Percentiles rank a stretch among this genome's conserved stretches.
Conservation (phyloP, 768 basidiomycete genomes). For the Pisolithus microcarpus region DNA sequence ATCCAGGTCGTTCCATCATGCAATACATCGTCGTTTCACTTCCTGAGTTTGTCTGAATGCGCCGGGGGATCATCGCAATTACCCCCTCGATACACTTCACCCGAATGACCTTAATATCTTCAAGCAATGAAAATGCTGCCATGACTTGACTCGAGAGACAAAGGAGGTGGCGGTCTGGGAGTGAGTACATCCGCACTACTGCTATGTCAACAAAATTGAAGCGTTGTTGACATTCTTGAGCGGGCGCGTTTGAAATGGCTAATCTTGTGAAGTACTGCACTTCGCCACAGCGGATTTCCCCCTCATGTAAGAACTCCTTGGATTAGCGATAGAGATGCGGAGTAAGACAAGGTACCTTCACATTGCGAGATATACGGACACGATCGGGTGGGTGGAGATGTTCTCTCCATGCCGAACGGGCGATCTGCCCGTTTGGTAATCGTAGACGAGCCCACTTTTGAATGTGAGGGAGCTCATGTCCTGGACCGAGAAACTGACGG, state of each 20-base stretch:
- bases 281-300: constrained; percentile 1
- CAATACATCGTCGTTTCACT: neutral
- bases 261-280: constrained; percentile 11
- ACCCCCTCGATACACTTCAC: neutral
- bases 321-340: neutral
- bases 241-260: neutral
- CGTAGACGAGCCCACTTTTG: constrained; percentile 27
- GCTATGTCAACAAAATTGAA: neutral
- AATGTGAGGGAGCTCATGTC: neutral
- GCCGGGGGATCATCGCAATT: constrained; percentile 3
- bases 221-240: neutral
- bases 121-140: neutral
- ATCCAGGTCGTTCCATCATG: constrained; percentile 5
- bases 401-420: constrained; percentile 28
- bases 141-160: constrained; percentile 1
- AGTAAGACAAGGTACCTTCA: constrained; percentile 23
- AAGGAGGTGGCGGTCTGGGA: constrained; percentile 1
- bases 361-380: constrained; percentile 23
- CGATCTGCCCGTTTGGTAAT: constrained; percentile 34
- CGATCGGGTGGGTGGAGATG: constrained; percentile 7
- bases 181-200: constrained; percentile 4
- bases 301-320: neutral
- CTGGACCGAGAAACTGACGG: neutral
- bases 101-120: neutral
- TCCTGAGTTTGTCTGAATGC: neutral